Conservation (phyloP, 2,329 filamentous ascomycete genomes). For the Microdochium nivale region DNA sequence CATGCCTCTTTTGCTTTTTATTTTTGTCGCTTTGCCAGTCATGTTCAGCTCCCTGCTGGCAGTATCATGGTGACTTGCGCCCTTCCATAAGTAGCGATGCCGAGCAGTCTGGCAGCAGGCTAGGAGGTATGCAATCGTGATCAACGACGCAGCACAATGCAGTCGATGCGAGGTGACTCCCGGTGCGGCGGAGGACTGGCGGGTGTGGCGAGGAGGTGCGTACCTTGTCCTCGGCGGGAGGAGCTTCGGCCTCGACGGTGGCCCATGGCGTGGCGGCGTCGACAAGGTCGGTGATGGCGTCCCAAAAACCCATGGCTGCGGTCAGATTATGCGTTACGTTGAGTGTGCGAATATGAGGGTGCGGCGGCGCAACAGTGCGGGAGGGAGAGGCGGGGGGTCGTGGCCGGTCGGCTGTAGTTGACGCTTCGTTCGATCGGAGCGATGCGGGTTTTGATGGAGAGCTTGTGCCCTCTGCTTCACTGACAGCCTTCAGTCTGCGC, state of each 20-base stretch:
- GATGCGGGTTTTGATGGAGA: background rate
- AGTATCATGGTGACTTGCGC: no score
- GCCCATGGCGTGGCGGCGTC: slow-evolving; percentile 59
- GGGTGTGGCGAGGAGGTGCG: slow-evolving; percentile 11
- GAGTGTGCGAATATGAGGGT: background rate
- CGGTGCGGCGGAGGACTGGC: slow-evolving; percentile 1
- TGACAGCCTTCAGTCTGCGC: slow-evolving; percentile 6
- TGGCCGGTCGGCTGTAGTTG: slow-evolving; percentile 13
- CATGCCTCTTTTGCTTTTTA: no score
- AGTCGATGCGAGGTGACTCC: background rate
- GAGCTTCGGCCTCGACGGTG: slow-evolving; percentile 57
- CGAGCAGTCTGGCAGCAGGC: no score
- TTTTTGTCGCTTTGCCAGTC: no score
- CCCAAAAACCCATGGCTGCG: slow-evolving; percentile 58
- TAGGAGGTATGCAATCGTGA: no score
- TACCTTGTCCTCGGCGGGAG: slow-evolving; percentile 57
- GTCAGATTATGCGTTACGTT: background rate
- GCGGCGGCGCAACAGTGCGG: background rate
- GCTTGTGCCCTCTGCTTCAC: background rate
- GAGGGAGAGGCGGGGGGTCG: slow-evolving; percentile 5
- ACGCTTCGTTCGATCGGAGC: background rate
- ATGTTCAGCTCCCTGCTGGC: no score
- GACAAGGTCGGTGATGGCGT: slow-evolving; percentile 54
- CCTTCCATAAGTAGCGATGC: no score
- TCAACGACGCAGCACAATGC: background rate